Evolutionary conservation across 306 rosid genomes (phyloP), one percentile per base, ranked within the genome.

Genomic region (Purshia tridentata): DNA sequence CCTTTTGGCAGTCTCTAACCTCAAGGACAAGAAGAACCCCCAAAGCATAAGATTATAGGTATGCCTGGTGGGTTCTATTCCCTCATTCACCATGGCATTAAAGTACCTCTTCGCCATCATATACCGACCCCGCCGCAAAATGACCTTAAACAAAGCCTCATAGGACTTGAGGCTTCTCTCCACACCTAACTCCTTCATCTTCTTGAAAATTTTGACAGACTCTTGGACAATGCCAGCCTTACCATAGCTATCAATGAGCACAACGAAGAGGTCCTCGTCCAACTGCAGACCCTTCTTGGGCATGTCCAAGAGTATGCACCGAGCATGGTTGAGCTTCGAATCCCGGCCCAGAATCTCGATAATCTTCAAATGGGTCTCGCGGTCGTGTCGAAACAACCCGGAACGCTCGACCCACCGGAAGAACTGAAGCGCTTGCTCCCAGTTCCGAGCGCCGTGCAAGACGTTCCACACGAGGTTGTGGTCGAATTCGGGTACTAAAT

Each of bases 71-170:
- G 98, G 98, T 66, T 86, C 86, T 10, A 94, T 80, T 6, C 95
- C 96, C 65, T 94, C 98, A 45, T 79, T 80, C 59, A 94, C 55
- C 97, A 91, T 89, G 0, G 91, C 84, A 79, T 94, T 91, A 15
- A 89, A 91, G 77, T 89, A 84, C 83, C 96, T 85, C 76, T 89
- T 94, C 0, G 91, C 97, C 98, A 94, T 94, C 97, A 89, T 86
- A 72, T 91, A 89, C 49, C 97, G 70, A 11, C 97, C 96, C 19
- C 90, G 50, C 39, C 91, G 83, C 45, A 94, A 16, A 73, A 94
- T 89, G 20, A 87, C 92, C 86, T 86, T 91, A 67, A 85, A 94
- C 53, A 94, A 72, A n/a, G 91, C 81, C 76, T 91, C 95, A 52
- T 94, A 89, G 3, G 89, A 86, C 16, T 88, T 88, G 2, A 84